These are phyloP conservation scores for Mangifera indica DNA, from an alignment of 345 rosid species.

Conservation along the genomic window DNA sequence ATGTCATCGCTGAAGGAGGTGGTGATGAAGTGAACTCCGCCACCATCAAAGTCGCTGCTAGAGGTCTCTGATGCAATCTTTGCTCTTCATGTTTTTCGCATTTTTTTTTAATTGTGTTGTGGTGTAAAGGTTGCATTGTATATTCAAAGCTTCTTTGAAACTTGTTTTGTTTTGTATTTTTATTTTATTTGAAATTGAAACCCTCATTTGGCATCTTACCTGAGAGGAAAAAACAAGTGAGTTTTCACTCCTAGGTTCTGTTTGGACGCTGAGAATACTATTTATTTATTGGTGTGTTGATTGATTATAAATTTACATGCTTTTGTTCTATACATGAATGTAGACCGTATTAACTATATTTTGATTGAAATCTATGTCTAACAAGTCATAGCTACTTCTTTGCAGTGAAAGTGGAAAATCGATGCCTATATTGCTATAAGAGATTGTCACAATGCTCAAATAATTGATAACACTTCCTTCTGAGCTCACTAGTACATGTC, in stretches of 20 bases:
- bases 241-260: background rate
- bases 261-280: background rate
- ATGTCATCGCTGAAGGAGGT: constrained; percentile 69
- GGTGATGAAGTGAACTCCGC: constrained; percentile 58
- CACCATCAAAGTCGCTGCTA: too few species aligned
- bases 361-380: too few species aligned
- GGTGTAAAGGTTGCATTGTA: constrained; percentile 1
- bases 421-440: too few species aligned
- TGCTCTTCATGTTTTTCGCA: background rate
- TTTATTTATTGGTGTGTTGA: background rate
- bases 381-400: too few species aligned
- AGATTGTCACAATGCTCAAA: too few species aligned
- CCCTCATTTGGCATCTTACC: background rate
- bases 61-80: constrained; percentile 62
- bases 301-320: background rate
- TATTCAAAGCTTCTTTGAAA: background rate
- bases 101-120: background rate
- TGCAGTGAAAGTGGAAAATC: too few species aligned
- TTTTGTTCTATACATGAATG: background rate
- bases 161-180: background rate
- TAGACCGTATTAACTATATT: background rate
- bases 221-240: background rate
- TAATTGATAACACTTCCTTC: too few species aligned
- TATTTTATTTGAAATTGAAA: too few species aligned
- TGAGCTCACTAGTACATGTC: too few species aligned